Evolutionary conservation across 768 basidiomycete species (phyloP).

Genomic region (Saitozyma podzolica): DNA sequence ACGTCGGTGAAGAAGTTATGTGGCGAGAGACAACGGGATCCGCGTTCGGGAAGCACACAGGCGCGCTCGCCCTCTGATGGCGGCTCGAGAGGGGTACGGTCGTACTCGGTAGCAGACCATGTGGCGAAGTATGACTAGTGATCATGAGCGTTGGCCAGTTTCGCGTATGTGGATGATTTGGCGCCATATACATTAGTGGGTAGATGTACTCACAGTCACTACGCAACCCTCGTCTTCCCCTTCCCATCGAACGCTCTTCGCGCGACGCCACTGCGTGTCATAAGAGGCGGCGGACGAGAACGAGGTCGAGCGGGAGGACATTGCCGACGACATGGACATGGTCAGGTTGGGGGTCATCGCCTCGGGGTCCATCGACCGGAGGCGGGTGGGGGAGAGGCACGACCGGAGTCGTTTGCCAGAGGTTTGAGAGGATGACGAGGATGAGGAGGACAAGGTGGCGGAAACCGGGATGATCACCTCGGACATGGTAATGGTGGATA

Average conservation of each 20-base stretch:
- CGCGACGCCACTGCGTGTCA: conserved; percentile 8
- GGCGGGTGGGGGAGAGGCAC: conserved; percentile 30
- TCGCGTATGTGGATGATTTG: background rate
- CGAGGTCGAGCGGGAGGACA: conserved; percentile 23
- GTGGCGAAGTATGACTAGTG: conserved; percentile 54
- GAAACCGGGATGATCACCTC: background rate
- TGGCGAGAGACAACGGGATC: conserved; percentile 52
- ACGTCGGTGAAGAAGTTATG: conserved; percentile 18
- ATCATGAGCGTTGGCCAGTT: too few relatives aligned
- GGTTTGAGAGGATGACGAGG: conserved; percentile 1
- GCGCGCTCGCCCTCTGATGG: conserved; percentile 57
- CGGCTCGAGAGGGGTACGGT: conserved; percentile 74
- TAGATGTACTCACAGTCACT: conserved; percentile 31
- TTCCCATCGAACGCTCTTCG: conserved; percentile 9
- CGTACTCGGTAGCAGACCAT: conserved; percentile 61
- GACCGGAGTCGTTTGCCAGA: conserved; percentile 25
- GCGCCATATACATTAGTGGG: background rate
- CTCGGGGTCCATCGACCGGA: background rate
- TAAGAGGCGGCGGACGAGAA: conserved; percentile 21
- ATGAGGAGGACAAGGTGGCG: background rate
- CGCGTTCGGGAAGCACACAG: conserved; percentile 75
- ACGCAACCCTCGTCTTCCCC: conserved; percentile 26
- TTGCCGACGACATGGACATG: conserved; percentile 2
- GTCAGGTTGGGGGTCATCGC: background rate
- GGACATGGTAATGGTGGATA: background rate